These are phyloP conservation scores for Dendrobium catenatum DNA, from an alignment of 106 monocot species.

Conservation along the genomic window DNA sequence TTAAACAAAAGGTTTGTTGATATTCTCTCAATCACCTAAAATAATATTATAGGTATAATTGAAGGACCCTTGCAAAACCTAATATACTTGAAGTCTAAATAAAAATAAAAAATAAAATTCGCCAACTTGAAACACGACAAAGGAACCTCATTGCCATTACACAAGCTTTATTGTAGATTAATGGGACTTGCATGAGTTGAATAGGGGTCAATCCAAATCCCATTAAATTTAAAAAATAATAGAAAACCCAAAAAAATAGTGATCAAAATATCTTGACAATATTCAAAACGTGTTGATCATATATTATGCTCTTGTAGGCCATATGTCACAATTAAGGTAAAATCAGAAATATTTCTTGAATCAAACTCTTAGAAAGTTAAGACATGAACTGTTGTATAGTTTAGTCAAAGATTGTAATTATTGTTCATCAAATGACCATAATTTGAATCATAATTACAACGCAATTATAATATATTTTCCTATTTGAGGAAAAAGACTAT, in stretches of 20 bases:
- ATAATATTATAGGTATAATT: not conserved
- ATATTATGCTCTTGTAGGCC: not conserved
- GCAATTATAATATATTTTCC: not conserved
- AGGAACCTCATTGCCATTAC: not conserved
- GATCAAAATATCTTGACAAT: not conserved
- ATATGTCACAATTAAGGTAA: not conserved
- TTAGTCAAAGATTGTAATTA: not conserved
- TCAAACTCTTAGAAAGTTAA: not conserved
- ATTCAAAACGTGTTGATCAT: not conserved
- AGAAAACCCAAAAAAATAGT: not conserved
- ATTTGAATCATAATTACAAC: not conserved
- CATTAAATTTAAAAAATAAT: not conserved
- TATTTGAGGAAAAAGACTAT: not conserved
- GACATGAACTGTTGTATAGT: not conserved
- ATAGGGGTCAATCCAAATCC: not conserved
- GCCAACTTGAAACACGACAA: not conserved
- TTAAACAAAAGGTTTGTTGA: not conserved
- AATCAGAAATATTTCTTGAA: not conserved
- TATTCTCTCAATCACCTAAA: not conserved
- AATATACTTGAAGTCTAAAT: no score
- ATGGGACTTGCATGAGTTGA: not conserved
- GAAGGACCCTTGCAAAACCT: not conserved
- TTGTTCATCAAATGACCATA: not conserved
- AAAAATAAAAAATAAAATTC: no score
- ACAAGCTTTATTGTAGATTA: not conserved